phyloP scores from a whole-genome alignment of 352 stramenopile species.

The Pythium aphanidermatum region DNA sequence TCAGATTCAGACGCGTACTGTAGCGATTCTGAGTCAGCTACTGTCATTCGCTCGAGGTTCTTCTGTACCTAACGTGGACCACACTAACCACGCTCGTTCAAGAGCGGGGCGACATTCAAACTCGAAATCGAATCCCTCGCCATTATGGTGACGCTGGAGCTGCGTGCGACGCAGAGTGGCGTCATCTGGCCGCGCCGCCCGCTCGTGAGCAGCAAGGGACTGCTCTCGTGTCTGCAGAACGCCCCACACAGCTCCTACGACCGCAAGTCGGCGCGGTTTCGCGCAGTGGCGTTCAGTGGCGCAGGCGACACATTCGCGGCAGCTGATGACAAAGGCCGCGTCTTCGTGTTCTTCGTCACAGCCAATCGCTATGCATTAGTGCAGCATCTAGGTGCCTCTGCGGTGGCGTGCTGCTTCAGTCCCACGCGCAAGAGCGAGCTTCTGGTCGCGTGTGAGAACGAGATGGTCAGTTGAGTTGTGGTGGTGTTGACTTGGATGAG shows the following conservation, averaged over 20 bases:
- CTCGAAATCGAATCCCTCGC: neutral
- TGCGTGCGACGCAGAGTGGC: conserved; percentile 58
- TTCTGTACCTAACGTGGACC: neutral
- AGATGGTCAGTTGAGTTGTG: conserved; percentile 30
- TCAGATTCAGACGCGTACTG: too few relatives aligned
- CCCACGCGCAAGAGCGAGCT: conserved; percentile 60
- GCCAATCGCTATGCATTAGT: conserved; percentile 72
- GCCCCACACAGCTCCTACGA: conserved; percentile 59
- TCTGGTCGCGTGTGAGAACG: conserved; percentile 80
- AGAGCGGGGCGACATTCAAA: conserved; percentile 2
- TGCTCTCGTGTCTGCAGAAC: conserved; percentile 68
- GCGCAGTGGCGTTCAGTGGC: conserved; percentile 59
- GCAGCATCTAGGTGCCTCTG: conserved; percentile 53
- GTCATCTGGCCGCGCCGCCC: conserved; percentile 71
- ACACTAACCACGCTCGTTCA: neutral
- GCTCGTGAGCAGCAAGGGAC: conserved; percentile 56
- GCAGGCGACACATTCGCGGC: conserved; percentile 60
- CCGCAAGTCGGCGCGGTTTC: conserved; percentile 40
- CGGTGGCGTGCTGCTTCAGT: conserved; percentile 65
- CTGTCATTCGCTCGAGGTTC: neutral
- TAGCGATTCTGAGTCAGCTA: too few relatives aligned
- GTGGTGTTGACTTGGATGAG: too few relatives aligned
- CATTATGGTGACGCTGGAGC: conserved; percentile 66
- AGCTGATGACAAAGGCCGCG: conserved; percentile 65
- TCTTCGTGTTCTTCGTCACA: conserved; percentile 78